phyloP scores from a whole-genome alignment of 208 protist species.

The Leishmania guyanensis region DNA sequence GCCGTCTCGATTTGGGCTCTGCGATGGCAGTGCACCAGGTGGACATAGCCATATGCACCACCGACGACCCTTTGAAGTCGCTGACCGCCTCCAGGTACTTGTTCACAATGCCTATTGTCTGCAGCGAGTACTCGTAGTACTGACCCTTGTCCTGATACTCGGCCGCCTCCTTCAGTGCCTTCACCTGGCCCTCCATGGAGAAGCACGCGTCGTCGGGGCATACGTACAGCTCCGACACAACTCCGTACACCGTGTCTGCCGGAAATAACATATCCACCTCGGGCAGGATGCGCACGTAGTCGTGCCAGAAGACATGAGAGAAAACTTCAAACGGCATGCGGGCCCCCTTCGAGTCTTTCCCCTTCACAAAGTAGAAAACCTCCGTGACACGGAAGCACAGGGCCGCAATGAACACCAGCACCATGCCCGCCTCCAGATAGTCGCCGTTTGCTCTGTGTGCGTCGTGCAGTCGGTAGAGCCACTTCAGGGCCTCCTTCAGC shows the following conservation, averaged over 20 bases:
- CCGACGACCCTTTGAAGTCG: slow-evolving; percentile 62
- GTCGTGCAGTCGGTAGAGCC: slow-evolving; percentile 85
- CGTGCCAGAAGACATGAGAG: slow-evolving; percentile 89
- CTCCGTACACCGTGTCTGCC: slow-evolving; percentile 70
- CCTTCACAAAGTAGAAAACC: slow-evolving; percentile 84
- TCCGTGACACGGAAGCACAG: slow-evolving; percentile 88
- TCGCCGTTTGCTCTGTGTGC: slow-evolving; percentile 77
- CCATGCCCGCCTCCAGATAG: slow-evolving; percentile 80
- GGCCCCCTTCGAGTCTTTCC: slow-evolving; percentile 61
- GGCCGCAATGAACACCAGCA: slow-evolving; percentile 84
- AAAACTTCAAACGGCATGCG: slow-evolving; percentile 76
- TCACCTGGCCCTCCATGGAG: slow-evolving; percentile 83
- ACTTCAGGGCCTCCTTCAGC: slow-evolving; percentile 79
- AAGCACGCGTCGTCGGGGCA: slow-evolving; percentile 84
- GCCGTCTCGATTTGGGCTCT: slow-evolving; percentile 43
- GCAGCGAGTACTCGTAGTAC: slow-evolving; percentile 83
- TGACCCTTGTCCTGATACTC: slow-evolving; percentile 81
- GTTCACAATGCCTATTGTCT: slow-evolving; percentile 65
- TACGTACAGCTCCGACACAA: slow-evolving; percentile 78
- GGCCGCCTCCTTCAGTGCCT: slow-evolving; percentile 76
- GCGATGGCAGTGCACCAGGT: slow-evolving; percentile 74
- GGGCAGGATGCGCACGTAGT: slow-evolving; percentile 88
- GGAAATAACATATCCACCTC: slow-evolving; percentile 70
- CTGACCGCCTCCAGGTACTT: slow-evolving; percentile 54
- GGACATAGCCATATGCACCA: slow-evolving; percentile 68